Evolutionary conservation across 1,284 basidiomycete species (phyloP), one percentile per base, ranked within the genome.

Genomic region (Puccinia horiana): DNA sequence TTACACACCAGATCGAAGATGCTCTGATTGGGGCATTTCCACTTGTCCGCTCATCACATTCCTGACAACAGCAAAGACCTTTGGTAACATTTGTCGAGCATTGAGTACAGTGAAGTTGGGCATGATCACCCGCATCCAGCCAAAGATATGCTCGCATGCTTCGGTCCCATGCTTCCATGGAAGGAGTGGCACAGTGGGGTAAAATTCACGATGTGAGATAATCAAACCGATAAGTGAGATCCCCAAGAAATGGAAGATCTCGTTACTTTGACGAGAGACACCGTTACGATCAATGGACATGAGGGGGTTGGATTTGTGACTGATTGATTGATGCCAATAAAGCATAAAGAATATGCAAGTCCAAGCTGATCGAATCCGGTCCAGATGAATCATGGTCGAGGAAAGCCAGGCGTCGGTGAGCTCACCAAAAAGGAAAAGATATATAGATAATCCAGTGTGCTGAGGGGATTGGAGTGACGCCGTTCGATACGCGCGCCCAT

Each of bases 141-240:
- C 52, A 1, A 54, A 54, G 16, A 54, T 54, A 23, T n/a, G 20
- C 52, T 42, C 75, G 40, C 75, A 76, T 47, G 75, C 75, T 76
- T 76, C 40, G 18, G 58, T 76, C 18, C 75, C 58, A 58, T 76
- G 75, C 40, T 76, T 76, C 75, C 75, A 76, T 26, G 58, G 58
- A 61, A 61, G 63, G 20, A 76, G 63, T 32, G 75, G 75, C 12
- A 63, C 44, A 23, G 35, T 29, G 0, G 58, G 44, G 42, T 65
- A 65, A 49, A 16, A 76, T 47, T 76, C 40, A 16, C 75, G n/a
- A 65, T 76, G 56, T 47, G 56, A 63, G 6, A 76, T 63, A 35
- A 76, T 76, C 58, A 76, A 35, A 8, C 58, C 75, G 44, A 63
- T 47, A 5, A 76, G 63, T 29, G 58, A 63, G 26, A 65, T 65